phyloP scores from a whole-genome alignment of 805 yeast species.

The Grigorovia jiainica region DNA sequence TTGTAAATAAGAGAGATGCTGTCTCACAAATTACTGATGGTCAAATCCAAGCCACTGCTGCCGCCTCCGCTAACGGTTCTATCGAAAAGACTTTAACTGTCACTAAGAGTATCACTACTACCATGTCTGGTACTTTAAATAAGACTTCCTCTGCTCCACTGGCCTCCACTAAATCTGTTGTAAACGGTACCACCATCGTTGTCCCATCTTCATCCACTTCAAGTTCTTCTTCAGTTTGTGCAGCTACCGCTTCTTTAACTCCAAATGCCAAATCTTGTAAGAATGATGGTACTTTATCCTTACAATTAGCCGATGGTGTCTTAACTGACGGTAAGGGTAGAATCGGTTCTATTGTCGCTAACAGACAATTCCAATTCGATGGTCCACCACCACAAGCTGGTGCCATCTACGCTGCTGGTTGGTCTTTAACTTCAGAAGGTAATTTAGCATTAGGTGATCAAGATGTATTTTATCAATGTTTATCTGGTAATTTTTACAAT shows the following conservation, averaged over 20 bases:
- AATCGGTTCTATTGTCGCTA: slow-evolving; percentile 63
- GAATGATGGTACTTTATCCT: slow-evolving; percentile 34
- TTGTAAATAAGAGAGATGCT: slow-evolving; percentile 31
- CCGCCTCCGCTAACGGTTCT: slow-evolving; percentile 34
- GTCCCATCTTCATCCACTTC: slow-evolving; percentile 21
- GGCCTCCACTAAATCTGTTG: slow-evolving; percentile 28
- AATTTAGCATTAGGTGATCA: slow-evolving; percentile 50
- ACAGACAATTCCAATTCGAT: slow-evolving; percentile 70
- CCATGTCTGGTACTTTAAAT: slow-evolving; percentile 24
- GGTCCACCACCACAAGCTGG: slow-evolving; percentile 76
- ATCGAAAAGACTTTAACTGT: slow-evolving; percentile 22
- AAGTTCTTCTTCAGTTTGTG: slow-evolving; percentile 17
- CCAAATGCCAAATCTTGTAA: slow-evolving; percentile 20
- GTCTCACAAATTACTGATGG: slow-evolving; percentile 38
- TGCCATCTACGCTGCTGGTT: slow-evolving; percentile 53
- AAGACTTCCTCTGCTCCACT: slow-evolving; percentile 28
- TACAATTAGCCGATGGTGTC: slow-evolving; percentile 41
- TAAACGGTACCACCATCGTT: slow-evolving; percentile 33
- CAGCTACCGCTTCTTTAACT: slow-evolving; percentile 23
- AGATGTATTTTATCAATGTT: slow-evolving; percentile 54
- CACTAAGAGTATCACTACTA: slow-evolving; percentile 25
- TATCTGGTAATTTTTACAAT: slow-evolving; percentile 59
- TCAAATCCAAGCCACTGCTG: slow-evolving; percentile 34
- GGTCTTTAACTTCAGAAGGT: slow-evolving; percentile 47
- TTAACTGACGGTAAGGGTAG: slow-evolving; percentile 50